phyloP scores from a whole-genome alignment of 2,329 filamentous ascomycete genomes.

The Fusarium verticillioides region DNA sequence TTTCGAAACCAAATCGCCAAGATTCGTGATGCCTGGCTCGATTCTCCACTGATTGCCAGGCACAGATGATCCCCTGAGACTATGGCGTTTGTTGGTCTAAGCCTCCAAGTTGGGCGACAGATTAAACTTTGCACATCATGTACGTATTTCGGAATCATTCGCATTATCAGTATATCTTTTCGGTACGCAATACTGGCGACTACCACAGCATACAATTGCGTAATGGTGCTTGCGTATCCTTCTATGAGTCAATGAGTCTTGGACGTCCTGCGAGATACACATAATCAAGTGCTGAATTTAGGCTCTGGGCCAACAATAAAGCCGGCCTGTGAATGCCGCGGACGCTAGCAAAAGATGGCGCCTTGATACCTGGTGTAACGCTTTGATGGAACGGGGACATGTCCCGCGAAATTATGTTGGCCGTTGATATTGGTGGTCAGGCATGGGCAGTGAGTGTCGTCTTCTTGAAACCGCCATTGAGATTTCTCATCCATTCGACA shows the following conservation, averaged over 20 bases:
- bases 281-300: conserved; percentile 10
- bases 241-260: background rate
- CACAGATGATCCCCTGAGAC: conserved; percentile 8
- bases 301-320: conserved; percentile 15
- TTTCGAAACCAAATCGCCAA: conserved; percentile 30
- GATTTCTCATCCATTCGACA: background rate
- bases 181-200: background rate
- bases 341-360: conserved; percentile 35
- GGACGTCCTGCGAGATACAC: background rate
- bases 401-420: conserved; percentile 34
- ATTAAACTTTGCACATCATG: background rate
- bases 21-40: conserved; percentile 9
- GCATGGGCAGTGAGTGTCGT: background rate
- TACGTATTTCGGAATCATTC: background rate
- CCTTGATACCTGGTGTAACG: conserved; percentile 12
- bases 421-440: background rate
- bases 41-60: conserved; percentile 22
- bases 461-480: conserved; percentile 11
- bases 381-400: conserved; percentile 28
- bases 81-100: conserved; percentile 4
- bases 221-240: conserved; percentile 6
- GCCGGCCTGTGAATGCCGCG: conserved; percentile 1
- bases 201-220: conserved; percentile 18
- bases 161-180: background rate
- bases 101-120: background rate